phyloP scores from a whole-genome alignment of 73 alveolate genomes.

The Paraurostyla sp. region DNA sequence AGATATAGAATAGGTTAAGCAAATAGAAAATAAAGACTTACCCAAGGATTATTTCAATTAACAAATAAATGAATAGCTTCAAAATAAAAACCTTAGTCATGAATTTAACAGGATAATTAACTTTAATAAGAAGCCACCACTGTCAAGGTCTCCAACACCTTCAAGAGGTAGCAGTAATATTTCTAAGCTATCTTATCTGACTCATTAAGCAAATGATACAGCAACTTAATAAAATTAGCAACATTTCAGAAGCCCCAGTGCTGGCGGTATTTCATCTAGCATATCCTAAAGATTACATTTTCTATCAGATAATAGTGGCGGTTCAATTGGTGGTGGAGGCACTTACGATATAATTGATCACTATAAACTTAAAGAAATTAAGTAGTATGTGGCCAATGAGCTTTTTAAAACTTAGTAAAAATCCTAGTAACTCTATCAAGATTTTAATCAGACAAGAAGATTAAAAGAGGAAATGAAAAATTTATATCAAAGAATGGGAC shows the following conservation, averaged over 20 bases:
- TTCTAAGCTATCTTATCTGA: not conserved
- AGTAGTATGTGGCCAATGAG: slow-evolving; percentile 22
- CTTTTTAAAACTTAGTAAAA: not conserved
- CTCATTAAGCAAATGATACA: not conserved
- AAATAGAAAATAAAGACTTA: not conserved
- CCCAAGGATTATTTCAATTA: not conserved
- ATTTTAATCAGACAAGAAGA: not conserved
- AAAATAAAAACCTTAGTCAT: not conserved
- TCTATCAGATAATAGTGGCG: not conserved
- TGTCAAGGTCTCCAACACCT: slow-evolving; percentile 40
- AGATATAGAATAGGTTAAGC: slow-evolving; percentile 9
- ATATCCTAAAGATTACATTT: not conserved
- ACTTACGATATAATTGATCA: not conserved
- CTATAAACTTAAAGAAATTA: slow-evolving; percentile 30
- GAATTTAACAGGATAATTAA: slow-evolving; percentile 21
- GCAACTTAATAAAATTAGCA: not conserved
- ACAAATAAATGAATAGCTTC: not conserved
- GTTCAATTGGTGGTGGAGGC: not conserved
- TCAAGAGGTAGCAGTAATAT: slow-evolving; percentile 11
- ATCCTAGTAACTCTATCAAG: slow-evolving; percentile 11
- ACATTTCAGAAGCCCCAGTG: not conserved
- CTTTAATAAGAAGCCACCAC: slow-evolving; percentile 29
- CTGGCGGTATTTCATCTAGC: not conserved
- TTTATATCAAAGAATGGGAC: not conserved
- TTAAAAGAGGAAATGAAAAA: not conserved